Evolutionary conservation across 129 eudicot species (phyloP).

Genomic region (Gnaphalium uliginosum): DNA sequence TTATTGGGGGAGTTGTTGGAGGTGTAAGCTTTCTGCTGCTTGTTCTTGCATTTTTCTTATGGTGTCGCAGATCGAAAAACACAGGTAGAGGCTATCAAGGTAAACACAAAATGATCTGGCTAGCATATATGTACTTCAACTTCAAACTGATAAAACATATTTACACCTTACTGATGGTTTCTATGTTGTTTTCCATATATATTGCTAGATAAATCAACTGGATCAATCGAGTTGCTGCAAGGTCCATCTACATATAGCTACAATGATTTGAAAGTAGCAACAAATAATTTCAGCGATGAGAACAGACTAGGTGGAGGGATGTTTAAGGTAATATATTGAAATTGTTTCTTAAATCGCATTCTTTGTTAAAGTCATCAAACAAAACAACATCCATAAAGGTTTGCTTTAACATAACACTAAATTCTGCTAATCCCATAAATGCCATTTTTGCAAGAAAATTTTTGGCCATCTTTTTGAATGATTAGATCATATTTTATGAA

Average conservation of each 20-base stretch:
- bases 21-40: conserved; percentile 59
- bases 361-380: no score
- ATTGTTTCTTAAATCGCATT: no score
- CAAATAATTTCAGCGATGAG: conserved; percentile 57
- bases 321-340: conserved; percentile 49
- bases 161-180: neutral
- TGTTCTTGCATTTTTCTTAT: conserved; percentile 37
- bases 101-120: conserved; percentile 12
- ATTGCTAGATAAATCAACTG: conserved; percentile 47
- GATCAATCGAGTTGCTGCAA: conserved; percentile 58
- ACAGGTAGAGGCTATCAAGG: conserved; percentile 43
- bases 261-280: conserved; percentile 58
- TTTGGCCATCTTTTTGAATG: no score
- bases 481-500: no score
- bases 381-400: no score
- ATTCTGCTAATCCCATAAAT: no score
- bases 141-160: neutral
- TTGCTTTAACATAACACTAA: no score
- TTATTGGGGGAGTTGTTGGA: conserved; percentile 68
- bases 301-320: conserved; percentile 72
- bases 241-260: conserved; percentile 58
- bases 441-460: no score
- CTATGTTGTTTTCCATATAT: conserved; percentile 7
- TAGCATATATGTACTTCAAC: neutral
- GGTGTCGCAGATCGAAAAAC: conserved; percentile 43